Percentiles rank a stretch among this genome's conserved stretches.
Evolutionary conservation across 192 early-diverging fungal species (phyloP).

Genomic region (Backusella macrospora): DNA sequence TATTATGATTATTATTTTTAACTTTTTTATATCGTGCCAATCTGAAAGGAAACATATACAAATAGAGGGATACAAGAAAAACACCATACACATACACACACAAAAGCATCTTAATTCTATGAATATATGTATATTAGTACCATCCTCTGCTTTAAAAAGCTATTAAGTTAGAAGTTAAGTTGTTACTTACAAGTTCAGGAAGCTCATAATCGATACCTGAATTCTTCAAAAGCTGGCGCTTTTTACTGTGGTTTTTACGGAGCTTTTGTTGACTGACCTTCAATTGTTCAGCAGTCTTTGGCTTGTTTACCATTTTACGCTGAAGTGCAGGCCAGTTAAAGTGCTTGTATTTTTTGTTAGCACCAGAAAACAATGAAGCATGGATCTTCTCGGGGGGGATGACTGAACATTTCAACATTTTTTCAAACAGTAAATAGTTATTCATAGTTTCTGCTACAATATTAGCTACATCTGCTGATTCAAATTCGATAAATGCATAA

Average conservation of each 20-base stretch:
- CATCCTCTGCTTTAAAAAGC: too few relatives aligned
- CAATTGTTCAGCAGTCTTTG: constrained; percentile 53
- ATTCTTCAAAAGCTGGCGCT: constrained; percentile 60
- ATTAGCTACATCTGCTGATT: constrained; percentile 74
- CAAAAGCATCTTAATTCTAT: too few relatives aligned
- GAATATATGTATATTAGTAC: too few relatives aligned
- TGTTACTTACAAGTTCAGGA: constrained; percentile 69
- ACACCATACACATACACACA: too few relatives aligned
- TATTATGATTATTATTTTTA: constrained; percentile 13
- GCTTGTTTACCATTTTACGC: constrained; percentile 65
- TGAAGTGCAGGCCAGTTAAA: constrained; percentile 64
- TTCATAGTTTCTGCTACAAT: constrained; percentile 97
- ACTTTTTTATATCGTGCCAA: constrained; percentile 10
- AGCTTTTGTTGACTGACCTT: constrained; percentile 44
- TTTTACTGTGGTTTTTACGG: constrained; percentile 59
- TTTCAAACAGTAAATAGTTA: constrained; percentile 87
- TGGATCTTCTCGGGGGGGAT: constrained; percentile 76
- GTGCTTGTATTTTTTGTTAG: constrained; percentile 68
- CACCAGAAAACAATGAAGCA: constrained; percentile 69
- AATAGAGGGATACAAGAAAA: neutral
- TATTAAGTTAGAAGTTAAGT: too few relatives aligned
- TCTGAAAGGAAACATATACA: constrained; percentile 13
- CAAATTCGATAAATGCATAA: constrained; percentile 95
- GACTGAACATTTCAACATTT: constrained; percentile 79
- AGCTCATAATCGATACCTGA: constrained; percentile 93